Evolutionary conservation across 2,329 filamentous ascomycete genomes (phyloP).

Genomic region (Amauroascus niger): DNA sequence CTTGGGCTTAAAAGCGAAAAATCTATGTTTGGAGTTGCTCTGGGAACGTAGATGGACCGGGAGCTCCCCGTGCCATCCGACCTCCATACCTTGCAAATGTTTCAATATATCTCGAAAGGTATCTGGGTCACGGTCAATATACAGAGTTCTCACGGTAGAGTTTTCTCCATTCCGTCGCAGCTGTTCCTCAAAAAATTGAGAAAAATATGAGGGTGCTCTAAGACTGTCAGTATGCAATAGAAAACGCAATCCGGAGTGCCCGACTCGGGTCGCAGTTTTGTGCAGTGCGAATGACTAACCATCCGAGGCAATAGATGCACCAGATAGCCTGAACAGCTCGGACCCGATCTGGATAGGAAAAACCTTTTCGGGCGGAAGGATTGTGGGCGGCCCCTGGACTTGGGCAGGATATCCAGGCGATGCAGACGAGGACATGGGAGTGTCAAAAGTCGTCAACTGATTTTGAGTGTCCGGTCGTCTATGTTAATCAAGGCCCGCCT

Average conservation of each 20-base stretch:
- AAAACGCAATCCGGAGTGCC: background rate
- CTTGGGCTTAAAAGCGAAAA: too few relatives aligned
- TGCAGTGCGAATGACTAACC: slow-evolving; percentile 41
- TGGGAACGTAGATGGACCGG: too few relatives aligned
- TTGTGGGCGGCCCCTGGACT: slow-evolving; percentile 8
- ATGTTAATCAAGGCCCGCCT: background rate
- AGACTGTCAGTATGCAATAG: slow-evolving; percentile 38
- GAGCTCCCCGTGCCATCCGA: too few relatives aligned
- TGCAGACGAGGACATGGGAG: background rate
- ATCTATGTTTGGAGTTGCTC: too few relatives aligned
- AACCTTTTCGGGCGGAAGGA: slow-evolving; percentile 50
- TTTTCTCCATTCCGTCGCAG: slow-evolving; percentile 54
- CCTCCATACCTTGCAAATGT: slow-evolving; percentile 64
- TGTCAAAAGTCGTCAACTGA: background rate
- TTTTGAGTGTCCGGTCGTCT: background rate
- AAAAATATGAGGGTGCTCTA: slow-evolving; percentile 91
- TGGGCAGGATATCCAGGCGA: slow-evolving; percentile 4
- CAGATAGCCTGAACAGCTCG: slow-evolving; percentile 58
- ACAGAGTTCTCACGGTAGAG: slow-evolving; percentile 64
- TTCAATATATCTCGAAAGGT: slow-evolving; percentile 85
- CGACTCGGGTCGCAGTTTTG: background rate
- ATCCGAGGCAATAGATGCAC: slow-evolving; percentile 62
- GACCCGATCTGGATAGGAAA: slow-evolving; percentile 63
- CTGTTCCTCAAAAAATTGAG: slow-evolving; percentile 83
- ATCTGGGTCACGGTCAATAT: slow-evolving; percentile 84